Evolutionary conservation across 2,329 filamentous ascomycete genomes (phyloP), one percentile per base, ranked within the genome.

Genomic region (Ophiostoma ips): DNA sequence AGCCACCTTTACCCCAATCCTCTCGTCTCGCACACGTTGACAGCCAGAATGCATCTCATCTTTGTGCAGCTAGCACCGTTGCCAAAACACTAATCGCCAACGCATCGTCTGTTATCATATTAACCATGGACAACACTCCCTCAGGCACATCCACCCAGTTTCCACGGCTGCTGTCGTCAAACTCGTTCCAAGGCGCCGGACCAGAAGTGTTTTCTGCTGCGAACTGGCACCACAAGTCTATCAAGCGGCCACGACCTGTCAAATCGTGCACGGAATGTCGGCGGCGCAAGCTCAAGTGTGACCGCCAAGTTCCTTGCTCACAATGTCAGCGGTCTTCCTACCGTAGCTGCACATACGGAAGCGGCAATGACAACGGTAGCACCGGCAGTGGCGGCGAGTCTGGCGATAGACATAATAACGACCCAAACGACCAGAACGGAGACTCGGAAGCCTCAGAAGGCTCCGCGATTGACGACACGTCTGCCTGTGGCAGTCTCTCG

Each of bases 181-280:
- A 50, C 6, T 48, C 54, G 2, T 28, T 44, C 3, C 30, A 35
- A 9, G 48, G 47, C 36, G 33, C 53, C 2, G 34, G n/a, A n/a
- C 43, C 5, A 55, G 55, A 18, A 6, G 55, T 57, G 7, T 55
- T 57, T 35, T 54, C 55, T 12, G 55, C 52, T 9, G 46, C 55
- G 34, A 57, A 50, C 46, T 57, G 55, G 55, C 52, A 57, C n/a
- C 54, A 54, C 5, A 57, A 57, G 40, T 51, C 70, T 55, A 72
- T 76, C 48, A 76, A 76, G 58, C 66, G 73, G 31, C 71, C 72
- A 2, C 63, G 73, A 8, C 73, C 73, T 3, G 73, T 76, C 54
- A 76, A 76, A 58, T 75, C 72, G 3, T 77, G 73, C 58, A 71
- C 71, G 51, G 71, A 75, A 56, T 77, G 76, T 57, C 68, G 76